Conservation (phyloP, 192 early-diverging fungal species). For the Coemansia sp. region DNA sequence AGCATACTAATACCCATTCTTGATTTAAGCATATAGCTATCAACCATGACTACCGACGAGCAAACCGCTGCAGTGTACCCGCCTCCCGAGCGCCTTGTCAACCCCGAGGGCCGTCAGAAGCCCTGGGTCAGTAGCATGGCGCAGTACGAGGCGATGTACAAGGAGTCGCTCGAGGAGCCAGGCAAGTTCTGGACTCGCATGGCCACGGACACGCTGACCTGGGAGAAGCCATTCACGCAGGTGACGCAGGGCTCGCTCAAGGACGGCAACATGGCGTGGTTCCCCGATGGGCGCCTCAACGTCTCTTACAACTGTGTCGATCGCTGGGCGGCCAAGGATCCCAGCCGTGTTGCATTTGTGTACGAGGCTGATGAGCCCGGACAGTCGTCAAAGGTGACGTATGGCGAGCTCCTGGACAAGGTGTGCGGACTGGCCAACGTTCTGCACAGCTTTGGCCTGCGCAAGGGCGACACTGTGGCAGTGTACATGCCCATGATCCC, state of each 20-base stretch:
- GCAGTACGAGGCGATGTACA: conserved; percentile 78
- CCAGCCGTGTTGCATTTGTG: conserved; percentile 78
- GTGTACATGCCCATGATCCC: conserved; percentile 99
- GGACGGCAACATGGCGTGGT: conserved; percentile 91
- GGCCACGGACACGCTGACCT: conserved; percentile 74
- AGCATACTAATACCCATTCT: neutral
- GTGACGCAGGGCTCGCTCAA: conserved; percentile 71
- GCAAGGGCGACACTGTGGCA: conserved; percentile 90
- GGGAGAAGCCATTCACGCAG: conserved; percentile 76
- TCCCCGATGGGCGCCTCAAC: conserved; percentile 87
- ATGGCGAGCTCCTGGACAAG: conserved; percentile 74
- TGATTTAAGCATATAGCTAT: neutral
- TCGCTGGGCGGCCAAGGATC: conserved; percentile 77
- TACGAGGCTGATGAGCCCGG: conserved; percentile 89
- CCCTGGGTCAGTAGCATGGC: conserved; percentile 73
- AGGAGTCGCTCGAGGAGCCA: conserved; percentile 76
- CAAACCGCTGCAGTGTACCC: conserved; percentile 32
- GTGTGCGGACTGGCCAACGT: conserved; percentile 86
- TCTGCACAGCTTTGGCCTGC: conserved; percentile 74
- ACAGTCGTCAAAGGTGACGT: conserved; percentile 75
- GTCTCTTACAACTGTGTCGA: conserved; percentile 96
- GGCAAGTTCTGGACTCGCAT: conserved; percentile 82
- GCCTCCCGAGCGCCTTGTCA: conserved; percentile 66
- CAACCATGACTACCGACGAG: conserved; percentile 38
- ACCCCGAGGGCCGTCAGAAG: conserved; percentile 50